These are phyloP conservation scores for Venturia pyrina DNA, from an alignment of 2,329 filamentous ascomycete genomes.

Conservation along the genomic window DNA sequence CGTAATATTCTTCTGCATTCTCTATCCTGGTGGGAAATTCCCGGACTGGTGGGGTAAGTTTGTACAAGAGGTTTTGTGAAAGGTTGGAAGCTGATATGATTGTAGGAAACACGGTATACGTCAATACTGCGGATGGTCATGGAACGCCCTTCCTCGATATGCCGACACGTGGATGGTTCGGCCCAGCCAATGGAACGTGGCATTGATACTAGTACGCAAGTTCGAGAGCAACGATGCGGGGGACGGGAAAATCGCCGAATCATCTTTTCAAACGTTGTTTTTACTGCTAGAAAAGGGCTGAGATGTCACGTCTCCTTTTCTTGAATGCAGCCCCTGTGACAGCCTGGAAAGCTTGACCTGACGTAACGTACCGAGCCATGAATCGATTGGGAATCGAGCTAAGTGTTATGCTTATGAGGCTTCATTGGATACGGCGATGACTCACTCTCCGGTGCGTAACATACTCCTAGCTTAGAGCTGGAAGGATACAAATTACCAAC, in stretches of 20 bases:
- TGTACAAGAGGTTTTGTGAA: neutral
- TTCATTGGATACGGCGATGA: too few species aligned
- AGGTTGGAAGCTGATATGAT: neutral
- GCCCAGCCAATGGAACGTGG: conserved; percentile 4
- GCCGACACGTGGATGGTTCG: neutral
- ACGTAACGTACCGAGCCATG: too few species aligned
- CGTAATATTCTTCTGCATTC: conserved; percentile 20
- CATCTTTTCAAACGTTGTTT: too few species aligned
- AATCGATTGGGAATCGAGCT: too few species aligned
- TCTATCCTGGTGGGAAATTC: conserved; percentile 14
- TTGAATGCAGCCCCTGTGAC: too few species aligned
- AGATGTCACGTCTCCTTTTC: too few species aligned
- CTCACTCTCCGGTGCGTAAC: too few species aligned
- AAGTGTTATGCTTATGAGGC: too few species aligned
- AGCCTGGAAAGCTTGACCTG: too few species aligned
- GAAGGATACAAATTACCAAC: too few species aligned
- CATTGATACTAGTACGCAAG: neutral
- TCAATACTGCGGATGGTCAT: neutral
- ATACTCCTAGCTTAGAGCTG: neutral
- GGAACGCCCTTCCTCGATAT: neutral
- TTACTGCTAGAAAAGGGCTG: too few species aligned
- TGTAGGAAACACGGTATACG: conserved; percentile 1
- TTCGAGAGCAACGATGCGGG: neutral
- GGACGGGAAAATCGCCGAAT: neutral
- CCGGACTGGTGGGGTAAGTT: conserved; percentile 17